Evolutionary conservation across 1,284 basidiomycete genomes (phyloP).

Genomic region (Trametes pubescens): DNA sequence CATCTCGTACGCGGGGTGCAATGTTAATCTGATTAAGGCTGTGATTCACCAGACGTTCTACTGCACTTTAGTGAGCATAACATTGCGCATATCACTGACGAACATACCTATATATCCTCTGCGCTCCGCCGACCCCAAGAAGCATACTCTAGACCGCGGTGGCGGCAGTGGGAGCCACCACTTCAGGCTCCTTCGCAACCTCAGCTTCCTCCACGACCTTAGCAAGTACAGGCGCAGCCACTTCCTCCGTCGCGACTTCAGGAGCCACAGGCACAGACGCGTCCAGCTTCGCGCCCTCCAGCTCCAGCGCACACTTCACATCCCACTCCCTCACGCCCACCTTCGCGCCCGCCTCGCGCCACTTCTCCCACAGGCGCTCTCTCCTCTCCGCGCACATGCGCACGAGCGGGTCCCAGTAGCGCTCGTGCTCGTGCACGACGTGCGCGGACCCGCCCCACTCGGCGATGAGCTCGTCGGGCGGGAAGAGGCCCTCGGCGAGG

Average conservation of each 20-base stretch:
- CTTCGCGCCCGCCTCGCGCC: slow-evolving; percentile 68
- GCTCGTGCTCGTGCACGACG: slow-evolving; percentile 76
- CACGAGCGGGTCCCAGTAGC: slow-evolving; percentile 77
- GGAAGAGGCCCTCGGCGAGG: slow-evolving; percentile 66
- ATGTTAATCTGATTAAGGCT: neutral
- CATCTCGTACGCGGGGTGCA: too few relatives aligned
- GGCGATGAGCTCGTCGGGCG: slow-evolving; percentile 62
- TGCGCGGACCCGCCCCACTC: slow-evolving; percentile 68
- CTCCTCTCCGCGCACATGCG: slow-evolving; percentile 60
- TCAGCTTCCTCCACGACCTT: too few relatives aligned
- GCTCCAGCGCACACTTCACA: slow-evolving; percentile 51
- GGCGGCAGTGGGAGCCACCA: neutral
- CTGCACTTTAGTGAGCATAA: too few relatives aligned
- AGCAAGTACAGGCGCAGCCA: neutral
- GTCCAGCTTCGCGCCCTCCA: slow-evolving; percentile 2
- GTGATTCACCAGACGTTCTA: too few relatives aligned
- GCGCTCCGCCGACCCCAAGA: neutral
- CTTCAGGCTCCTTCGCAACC: too few relatives aligned
- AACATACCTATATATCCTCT: neutral
- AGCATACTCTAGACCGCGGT: neutral
- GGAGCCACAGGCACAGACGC: neutral
- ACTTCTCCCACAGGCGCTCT: slow-evolving; percentile 61
- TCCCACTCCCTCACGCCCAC: slow-evolving; percentile 81
- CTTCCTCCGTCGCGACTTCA: neutral
- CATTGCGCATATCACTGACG: too few relatives aligned